Evolutionary conservation across 768 basidiomycete species (phyloP), one percentile per base, ranked within the genome.

Genomic region (Phaffia tasmanica): DNA sequence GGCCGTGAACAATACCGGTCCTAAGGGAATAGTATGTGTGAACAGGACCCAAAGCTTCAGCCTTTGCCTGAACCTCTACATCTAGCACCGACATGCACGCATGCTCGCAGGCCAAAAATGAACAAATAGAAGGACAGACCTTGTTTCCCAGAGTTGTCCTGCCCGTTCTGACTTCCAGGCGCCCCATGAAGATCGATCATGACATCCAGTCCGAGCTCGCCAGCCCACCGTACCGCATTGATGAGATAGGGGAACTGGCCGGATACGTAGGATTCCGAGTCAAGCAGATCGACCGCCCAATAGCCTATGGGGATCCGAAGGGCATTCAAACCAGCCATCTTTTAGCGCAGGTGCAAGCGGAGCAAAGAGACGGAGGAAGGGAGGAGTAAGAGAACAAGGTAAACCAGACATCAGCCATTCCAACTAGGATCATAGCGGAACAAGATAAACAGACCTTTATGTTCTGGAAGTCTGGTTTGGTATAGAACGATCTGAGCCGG

Each of bases 271-370:
- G 71, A 70, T 54, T 72, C 71, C 3, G 6, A 62, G 21, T 66
- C 63, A 6, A 69, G 56, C 3, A 49, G 51, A 15, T 62, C 64
- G 48, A 70, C 62, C 0, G 65, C 50, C 71, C 71, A 72, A 63
- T 72, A 72, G 21, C 71, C 69, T 25, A 70, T 55, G 7, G 69
- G 69, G 21, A 72, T 72, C 47, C 71, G 57, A 2, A 72, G 63
- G 21, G 64, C 47, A 49, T 68, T 70, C 54, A 72, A 55, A 0
- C 71, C 71, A 6, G 63, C 64, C 7, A 42, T 42, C 35, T 42
- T 4, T 42, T 11, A 11, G 35, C 11, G n/a, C n/a, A n/a, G n/a
- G n/a, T n/a, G n/a, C n/a, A n/a, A n/a, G n/a, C n/a, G n/a, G n/a
- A n/a, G n/a, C n/a, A n/a, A n/a, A n/a, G n/a, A n/a, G n/a, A n/a